These are phyloP conservation scores for Cronartium quercuum DNA, from an alignment of 1,284 basidiomycete species.

Conservation along the genomic window DNA sequence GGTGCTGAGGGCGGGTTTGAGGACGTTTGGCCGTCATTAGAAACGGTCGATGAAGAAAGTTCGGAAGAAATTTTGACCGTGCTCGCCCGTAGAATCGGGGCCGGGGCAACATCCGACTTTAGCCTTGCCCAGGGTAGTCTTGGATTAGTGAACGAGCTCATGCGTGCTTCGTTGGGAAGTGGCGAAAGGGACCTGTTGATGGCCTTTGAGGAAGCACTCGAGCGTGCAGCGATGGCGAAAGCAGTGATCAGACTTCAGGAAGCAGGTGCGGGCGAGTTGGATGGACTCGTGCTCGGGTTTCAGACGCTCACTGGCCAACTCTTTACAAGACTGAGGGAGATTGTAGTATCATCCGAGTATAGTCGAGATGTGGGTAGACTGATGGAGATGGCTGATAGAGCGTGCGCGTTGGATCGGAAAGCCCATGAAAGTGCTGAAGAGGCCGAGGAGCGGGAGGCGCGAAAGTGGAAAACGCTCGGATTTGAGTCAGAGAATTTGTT, in stretches of 20 bases:
- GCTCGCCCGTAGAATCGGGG: constrained; percentile 46
- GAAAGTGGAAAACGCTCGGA: constrained; percentile 73
- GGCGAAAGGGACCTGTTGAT: neutral
- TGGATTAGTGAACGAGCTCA: constrained; percentile 14
- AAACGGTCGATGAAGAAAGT: constrained; percentile 41
- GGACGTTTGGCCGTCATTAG: constrained; percentile 51
- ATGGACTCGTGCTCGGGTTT: constrained; percentile 4
- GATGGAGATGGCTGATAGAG: constrained; percentile 62
- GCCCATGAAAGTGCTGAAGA: constrained; percentile 50
- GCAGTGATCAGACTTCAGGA: constrained; percentile 68
- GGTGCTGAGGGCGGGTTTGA: neutral
- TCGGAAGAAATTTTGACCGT: constrained; percentile 45
- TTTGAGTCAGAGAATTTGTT: constrained; percentile 71
- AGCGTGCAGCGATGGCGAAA: constrained; percentile 5
- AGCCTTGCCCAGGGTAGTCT: constrained; percentile 30
- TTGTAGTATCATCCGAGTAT: constrained; percentile 52
- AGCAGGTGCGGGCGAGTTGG: constrained; percentile 53
- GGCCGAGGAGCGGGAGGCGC: constrained; percentile 51
- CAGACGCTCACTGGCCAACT: neutral
- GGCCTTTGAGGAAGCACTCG: constrained; percentile 13
- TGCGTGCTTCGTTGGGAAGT: constrained; percentile 9
- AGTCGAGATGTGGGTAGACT: constrained; percentile 61
- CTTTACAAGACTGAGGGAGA: neutral
- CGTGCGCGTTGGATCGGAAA: constrained; percentile 55
- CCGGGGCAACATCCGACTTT: constrained; percentile 44